Conservation (phyloP, 2,329 filamentous ascomycete genomes). For the Xylaria arbuscula region DNA sequence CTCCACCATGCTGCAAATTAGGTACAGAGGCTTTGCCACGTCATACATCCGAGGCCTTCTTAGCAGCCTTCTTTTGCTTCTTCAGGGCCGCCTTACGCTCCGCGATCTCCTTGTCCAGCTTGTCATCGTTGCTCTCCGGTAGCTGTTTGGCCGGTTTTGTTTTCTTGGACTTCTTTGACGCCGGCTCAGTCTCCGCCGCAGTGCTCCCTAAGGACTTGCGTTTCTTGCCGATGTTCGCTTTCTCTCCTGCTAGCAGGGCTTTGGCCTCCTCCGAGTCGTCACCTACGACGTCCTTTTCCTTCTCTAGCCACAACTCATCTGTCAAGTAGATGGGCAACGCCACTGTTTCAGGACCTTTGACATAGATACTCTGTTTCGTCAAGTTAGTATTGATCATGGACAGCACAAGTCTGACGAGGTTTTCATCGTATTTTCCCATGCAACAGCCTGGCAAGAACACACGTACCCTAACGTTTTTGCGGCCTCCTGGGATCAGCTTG, state of each 20-base stretch:
- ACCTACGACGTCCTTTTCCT: conserved; percentile 76
- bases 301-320: conserved; percentile 88
- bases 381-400: conserved; percentile 18
- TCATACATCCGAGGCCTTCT: conserved; percentile 62
- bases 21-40: conserved; percentile 22
- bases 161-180: conserved; percentile 60
- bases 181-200: conserved; percentile 51
- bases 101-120: conserved; percentile 69
- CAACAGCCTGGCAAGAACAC: background rate
- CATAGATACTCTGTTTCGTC: conserved; percentile 69
- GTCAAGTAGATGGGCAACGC: conserved; percentile 95
- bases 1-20: conserved; percentile 34
- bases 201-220: conserved; percentile 61
- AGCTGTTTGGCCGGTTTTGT: conserved; percentile 44
- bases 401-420: background rate
- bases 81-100: conserved; percentile 67
- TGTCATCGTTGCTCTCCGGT: conserved; percentile 61
- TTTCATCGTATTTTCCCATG: background rate
- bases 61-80: conserved; percentile 69
- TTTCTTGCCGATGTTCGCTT: conserved; percentile 74
- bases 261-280: conserved; percentile 61
- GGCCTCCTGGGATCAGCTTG: conserved; percentile 85
- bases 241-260: conserved; percentile 52
- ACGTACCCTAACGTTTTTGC: conserved; percentile 61
- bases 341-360: conserved; percentile 84